Percentiles rank a stretch among this genome's conserved stretches.
phyloP scores from a whole-genome alignment of 208 protist species.

The Trypanosoma avium region DNA sequence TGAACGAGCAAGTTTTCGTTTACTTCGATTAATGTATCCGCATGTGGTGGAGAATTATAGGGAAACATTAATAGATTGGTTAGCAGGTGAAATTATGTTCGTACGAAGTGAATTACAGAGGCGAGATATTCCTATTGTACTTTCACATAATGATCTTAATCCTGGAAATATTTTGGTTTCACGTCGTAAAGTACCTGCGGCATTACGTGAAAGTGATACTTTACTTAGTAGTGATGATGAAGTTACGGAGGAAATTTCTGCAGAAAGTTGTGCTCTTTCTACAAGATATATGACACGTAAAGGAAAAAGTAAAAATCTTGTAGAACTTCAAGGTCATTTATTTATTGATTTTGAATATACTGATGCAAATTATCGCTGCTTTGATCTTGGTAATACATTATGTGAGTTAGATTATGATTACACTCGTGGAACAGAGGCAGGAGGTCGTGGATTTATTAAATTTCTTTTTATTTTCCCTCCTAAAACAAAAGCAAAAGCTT shows the following conservation, averaged over 20 bases:
- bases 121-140: constrained; percentile 54
- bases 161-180: constrained; percentile 80
- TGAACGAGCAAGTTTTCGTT: constrained; percentile 71
- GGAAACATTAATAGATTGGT: constrained; percentile 39
- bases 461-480: constrained; percentile 64
- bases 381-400: constrained; percentile 81
- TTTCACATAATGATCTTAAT: constrained; percentile 87
- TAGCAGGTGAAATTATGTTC: constrained; percentile 50
- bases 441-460: constrained; percentile 81
- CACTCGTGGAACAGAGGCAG: constrained; percentile 62
- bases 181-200: constrained; percentile 9
- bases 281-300: constrained; percentile 67
- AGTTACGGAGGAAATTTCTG: constrained; percentile 42
- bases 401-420: constrained; percentile 89
- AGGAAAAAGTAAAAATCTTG: constrained; percentile 64
- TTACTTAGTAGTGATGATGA: constrained; percentile 43
- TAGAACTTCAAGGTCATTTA: constrained; percentile 69
- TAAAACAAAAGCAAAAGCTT: constrained; percentile 37
- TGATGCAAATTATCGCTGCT: constrained; percentile 83
- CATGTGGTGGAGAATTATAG: constrained; percentile 46
- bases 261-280: constrained; percentile 48
- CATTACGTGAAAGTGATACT: constrained; percentile 14
- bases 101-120: constrained; percentile 45
- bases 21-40: constrained; percentile 61
- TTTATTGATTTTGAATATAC: constrained; percentile 90